Conservation (phyloP, 306 rosid genomes). For the Citrullus colocynthis region DNA sequence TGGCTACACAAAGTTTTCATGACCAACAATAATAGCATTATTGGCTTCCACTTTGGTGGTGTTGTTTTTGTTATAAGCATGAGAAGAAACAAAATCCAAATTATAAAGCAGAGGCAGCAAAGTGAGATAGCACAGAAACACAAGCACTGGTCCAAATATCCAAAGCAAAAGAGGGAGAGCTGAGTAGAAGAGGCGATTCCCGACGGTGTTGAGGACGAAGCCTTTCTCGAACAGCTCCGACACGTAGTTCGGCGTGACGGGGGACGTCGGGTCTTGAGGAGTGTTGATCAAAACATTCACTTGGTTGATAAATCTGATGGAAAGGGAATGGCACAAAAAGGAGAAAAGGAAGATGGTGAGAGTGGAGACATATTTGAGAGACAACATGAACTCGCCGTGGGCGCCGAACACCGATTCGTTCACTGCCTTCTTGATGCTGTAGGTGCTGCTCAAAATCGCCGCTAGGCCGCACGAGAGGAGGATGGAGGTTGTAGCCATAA, state of each 20-base stretch:
- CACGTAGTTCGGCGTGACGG: slow-evolving; percentile 1
- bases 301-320: slow-evolving; percentile 20
- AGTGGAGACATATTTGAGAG: slow-evolving; percentile 16
- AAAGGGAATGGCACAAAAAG: slow-evolving; percentile 17
- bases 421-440: slow-evolving; percentile 17
- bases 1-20: background rate
- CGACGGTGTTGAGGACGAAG: slow-evolving; percentile 9
- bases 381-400: slow-evolving; percentile 22
- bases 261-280: background rate
- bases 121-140: slow-evolving; percentile 12
- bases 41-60: background rate
- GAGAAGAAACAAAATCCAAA: background rate
- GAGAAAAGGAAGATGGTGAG: slow-evolving; percentile 20
- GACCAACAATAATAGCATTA: background rate
- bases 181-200: slow-evolving; percentile 22
- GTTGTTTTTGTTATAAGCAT: background rate
- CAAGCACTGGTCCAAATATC: slow-evolving; percentile 26
- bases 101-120: slow-evolving; percentile 20
- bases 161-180: slow-evolving; percentile 28
- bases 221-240: slow-evolving; percentile 18
- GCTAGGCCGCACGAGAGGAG: slow-evolving; percentile 22
- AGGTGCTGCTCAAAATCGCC: slow-evolving; percentile 27
- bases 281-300: slow-evolving; percentile 10
- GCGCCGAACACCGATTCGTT: slow-evolving; percentile 17
- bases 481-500: slow-evolving; percentile 31